phyloP scores from a whole-genome alignment of 2,329 filamentous ascomycete species.

The Rasamsonia emersonii region DNA sequence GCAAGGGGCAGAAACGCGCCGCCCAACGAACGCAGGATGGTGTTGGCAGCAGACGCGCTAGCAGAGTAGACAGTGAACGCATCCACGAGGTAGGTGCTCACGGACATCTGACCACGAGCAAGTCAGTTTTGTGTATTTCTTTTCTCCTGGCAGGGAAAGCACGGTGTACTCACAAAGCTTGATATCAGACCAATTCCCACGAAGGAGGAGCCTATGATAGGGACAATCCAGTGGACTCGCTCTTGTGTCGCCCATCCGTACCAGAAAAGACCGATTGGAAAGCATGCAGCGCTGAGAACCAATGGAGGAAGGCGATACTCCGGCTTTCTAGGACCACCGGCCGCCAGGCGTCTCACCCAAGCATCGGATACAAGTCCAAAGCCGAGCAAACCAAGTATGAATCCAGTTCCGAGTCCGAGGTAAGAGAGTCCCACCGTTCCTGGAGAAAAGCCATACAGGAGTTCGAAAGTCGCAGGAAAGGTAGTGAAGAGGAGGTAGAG shows the following conservation, averaged over 20 bases:
- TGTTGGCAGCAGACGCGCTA: conserved; percentile 42
- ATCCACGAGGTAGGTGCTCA: conserved; percentile 54
- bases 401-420: conserved; percentile 36
- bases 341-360: conserved; percentile 11
- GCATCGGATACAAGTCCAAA: conserved; percentile 18
- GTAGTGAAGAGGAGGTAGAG: conserved; percentile 44
- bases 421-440: conserved; percentile 35
- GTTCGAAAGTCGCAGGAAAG: conserved; percentile 37
- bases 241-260: conserved; percentile 47
- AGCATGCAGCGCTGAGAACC: conserved; percentile 41
- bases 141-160: conserved; percentile 1
- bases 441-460: conserved; percentile 34
- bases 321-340: conserved; percentile 25
- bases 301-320: conserved; percentile 43
- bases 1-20: conserved; percentile 53
- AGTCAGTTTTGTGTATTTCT: conserved; percentile 3
- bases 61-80: conserved; percentile 36
- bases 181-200: conserved; percentile 45
- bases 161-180: conserved; percentile 35
- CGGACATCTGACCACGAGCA: conserved; percentile 32
- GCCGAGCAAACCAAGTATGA: conserved; percentile 18
- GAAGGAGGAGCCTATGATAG: conserved; percentile 46
- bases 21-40: conserved; percentile 47
- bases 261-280: conserved; percentile 44
- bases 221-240: conserved; percentile 45